Evolutionary conservation across 192 early-diverging fungal genomes (phyloP).

Genomic region (Pilaira anomala): DNA sequence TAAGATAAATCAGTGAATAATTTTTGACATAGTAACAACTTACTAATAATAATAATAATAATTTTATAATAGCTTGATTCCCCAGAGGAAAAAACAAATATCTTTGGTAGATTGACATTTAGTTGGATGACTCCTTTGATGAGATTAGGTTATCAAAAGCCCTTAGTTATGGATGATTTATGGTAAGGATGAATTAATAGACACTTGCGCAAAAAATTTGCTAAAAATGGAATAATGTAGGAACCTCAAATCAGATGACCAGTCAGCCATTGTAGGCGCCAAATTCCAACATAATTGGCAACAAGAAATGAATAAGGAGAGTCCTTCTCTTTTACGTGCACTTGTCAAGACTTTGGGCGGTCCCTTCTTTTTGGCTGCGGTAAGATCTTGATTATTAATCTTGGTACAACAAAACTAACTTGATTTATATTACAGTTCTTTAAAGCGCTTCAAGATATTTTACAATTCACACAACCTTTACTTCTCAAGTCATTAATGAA

Average conservation of each 20-base stretch:
- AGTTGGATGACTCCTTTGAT: conserved; percentile 90
- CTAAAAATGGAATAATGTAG: conserved; percentile 19
- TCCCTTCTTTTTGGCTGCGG: conserved; percentile 66
- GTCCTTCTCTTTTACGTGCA: conserved; percentile 74
- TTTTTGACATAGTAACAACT: background rate
- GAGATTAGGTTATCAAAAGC: conserved; percentile 73
- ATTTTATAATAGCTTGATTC: conserved; percentile 33
- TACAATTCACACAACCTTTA: conserved; percentile 77
- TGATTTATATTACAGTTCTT: conserved; percentile 46
- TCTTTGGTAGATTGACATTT: conserved; percentile 85
- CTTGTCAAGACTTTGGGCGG: conserved; percentile 58
- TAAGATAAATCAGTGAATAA: background rate
- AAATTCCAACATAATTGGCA: conserved; percentile 71
- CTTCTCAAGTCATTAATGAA: conserved; percentile 70
- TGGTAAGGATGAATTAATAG: conserved; percentile 35
- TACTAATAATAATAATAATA: background rate
- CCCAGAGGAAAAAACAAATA: conserved; percentile 79
- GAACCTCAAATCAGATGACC: conserved; percentile 56
- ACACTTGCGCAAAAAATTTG: no score
- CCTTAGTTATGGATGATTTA: conserved; percentile 70
- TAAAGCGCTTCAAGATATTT: conserved; percentile 72
- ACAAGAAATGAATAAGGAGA: conserved; percentile 59
- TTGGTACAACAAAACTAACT: background rate
- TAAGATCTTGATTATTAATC: conserved; percentile 20
- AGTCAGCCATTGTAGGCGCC: conserved; percentile 54